Evolutionary conservation across 1,284 basidiomycete genomes (phyloP).

Genomic region (Sporisorium scitamineum): DNA sequence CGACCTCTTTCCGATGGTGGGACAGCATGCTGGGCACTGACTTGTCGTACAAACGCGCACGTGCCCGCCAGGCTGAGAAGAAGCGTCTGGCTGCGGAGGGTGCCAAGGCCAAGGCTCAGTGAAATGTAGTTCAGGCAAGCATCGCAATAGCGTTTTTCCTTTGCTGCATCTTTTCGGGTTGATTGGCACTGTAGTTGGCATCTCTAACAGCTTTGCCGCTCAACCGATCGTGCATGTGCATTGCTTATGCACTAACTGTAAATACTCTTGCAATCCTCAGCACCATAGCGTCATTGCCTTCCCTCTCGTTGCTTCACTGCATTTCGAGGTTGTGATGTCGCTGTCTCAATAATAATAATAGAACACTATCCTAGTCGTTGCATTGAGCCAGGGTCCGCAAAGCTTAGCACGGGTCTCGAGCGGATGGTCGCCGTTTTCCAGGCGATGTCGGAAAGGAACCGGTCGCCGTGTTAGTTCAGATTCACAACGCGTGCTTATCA

Average conservation of each 20-base stretch:
- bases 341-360: neutral
- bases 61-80: slow-evolving; percentile 65
- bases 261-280: neutral
- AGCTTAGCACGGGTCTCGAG: too few species aligned
- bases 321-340: neutral
- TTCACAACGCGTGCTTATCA: too few species aligned
- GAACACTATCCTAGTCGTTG: neutral
- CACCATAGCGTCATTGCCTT: neutral
- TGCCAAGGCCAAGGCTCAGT: slow-evolving; percentile 34
- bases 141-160: too few species aligned
- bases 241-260: neutral
- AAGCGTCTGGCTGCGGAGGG: slow-evolving; percentile 48
- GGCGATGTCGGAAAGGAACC: too few species aligned
- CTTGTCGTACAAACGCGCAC: slow-evolving; percentile 61
- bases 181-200: neutral
- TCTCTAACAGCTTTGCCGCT: neutral
- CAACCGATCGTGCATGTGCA: neutral
- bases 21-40: slow-evolving; percentile 68
- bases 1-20: slow-evolving; percentile 68
- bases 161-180: neutral
- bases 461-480: neutral
- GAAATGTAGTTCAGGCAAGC: neutral
- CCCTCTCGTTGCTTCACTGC: neutral
- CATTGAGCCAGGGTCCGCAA: too few species aligned
- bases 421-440: too few species aligned